Conservation (phyloP, 768 basidiomycete species). For the Suillus placidus region DNA sequence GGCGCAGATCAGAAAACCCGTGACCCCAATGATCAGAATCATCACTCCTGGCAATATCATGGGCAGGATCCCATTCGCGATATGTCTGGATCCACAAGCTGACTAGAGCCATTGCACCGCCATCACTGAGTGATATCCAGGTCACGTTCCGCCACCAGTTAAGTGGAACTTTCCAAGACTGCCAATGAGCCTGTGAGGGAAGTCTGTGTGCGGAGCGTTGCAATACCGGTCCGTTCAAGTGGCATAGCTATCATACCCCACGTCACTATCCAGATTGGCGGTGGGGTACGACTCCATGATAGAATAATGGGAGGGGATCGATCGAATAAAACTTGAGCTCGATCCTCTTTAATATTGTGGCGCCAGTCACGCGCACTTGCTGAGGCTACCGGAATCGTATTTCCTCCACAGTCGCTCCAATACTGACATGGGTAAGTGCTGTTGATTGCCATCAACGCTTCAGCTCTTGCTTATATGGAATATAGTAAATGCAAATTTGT, state of each 20-base stretch:
- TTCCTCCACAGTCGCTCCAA: not conserved
- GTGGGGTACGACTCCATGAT: not conserved
- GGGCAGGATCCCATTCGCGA: constrained; percentile 70
- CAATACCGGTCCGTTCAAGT: not conserved
- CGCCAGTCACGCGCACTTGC: not conserved
- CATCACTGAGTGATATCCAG: constrained; percentile 51
- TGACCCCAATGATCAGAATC: no score
- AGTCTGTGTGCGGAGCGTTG: not conserved
- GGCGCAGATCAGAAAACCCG: not conserved
- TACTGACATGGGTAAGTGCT: not conserved
- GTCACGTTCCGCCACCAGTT: constrained; percentile 35
- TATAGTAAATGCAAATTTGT: not conserved
- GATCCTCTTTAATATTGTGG: not conserved
- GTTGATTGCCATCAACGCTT: not conserved
- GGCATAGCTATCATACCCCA: not conserved
- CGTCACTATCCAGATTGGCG: not conserved
- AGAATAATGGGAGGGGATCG: not conserved
- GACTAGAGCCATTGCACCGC: constrained; percentile 64
- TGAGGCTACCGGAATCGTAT: not conserved
- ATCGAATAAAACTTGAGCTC: not conserved
- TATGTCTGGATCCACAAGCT: constrained; percentile 56
- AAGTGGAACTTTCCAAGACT: not conserved
- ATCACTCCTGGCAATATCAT: constrained; percentile 60
- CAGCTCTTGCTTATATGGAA: not conserved
- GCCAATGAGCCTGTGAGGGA: not conserved